Evolutionary conservation across 2,329 filamentous ascomycete species (phyloP).

Genomic region (Trichoderma polysporum): DNA sequence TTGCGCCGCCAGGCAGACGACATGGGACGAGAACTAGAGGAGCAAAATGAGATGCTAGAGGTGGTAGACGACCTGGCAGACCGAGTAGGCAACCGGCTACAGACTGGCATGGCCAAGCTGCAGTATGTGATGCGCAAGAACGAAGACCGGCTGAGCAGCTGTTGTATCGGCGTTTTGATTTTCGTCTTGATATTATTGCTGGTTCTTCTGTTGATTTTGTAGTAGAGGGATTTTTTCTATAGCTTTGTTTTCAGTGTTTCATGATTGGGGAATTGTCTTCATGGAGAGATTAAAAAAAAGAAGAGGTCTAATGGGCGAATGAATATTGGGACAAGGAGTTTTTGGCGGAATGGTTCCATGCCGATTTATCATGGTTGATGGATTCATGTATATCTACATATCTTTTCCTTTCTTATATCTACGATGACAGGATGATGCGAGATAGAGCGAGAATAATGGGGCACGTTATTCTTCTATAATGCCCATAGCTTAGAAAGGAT

Average conservation of each 20-base stretch:
- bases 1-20: conserved; percentile 86
- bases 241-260: not conserved
- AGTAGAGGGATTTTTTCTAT: conserved; percentile 23
- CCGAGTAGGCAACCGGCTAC: conserved; percentile 79
- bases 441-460: not conserved
- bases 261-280: not conserved
- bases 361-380: not conserved
- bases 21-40: conserved; percentile 95
- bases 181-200: conserved; percentile 84
- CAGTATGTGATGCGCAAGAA: conserved; percentile 82
- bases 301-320: conserved; percentile 11
- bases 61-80: conserved; percentile 83
- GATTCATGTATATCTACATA: not conserved
- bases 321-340: not conserved
- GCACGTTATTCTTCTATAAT: conserved; percentile 6
- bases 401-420: not conserved
- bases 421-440: not conserved
- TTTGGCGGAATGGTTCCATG: not conserved
- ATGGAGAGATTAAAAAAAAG: not conserved
- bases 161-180: conserved; percentile 87
- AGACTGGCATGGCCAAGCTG: conserved; percentile 84
- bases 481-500: not conserved
- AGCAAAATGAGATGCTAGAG: conserved; percentile 86
- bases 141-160: conserved; percentile 84
- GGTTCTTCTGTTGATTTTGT: conserved; percentile 70